Evolutionary conservation across 257 asterid species (phyloP).

Genomic region (Nicotiana undulata): DNA sequence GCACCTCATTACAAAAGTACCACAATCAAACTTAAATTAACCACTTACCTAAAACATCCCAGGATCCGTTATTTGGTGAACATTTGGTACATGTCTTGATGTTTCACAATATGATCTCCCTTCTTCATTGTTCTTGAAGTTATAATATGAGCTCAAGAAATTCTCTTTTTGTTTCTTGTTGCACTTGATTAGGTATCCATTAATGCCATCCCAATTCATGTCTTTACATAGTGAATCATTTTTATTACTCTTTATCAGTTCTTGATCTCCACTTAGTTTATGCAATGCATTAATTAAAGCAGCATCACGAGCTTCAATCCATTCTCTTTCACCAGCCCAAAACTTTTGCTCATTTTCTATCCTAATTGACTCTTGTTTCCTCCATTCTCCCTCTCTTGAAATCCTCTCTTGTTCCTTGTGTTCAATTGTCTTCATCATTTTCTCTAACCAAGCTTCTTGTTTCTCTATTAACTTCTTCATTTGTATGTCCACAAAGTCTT

Average conservation of each 20-base stretch:
- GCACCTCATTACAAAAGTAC: not conserved
- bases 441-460: slow-evolving; percentile 86
- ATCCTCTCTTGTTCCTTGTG: slow-evolving; percentile 71
- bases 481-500: slow-evolving; percentile 57
- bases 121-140: slow-evolving; percentile 23
- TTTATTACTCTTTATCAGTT: not conserved
- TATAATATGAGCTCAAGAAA: slow-evolving; percentile 27
- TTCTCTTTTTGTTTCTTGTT: slow-evolving; percentile 48
- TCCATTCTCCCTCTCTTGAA: slow-evolving; percentile 72
- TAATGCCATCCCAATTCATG: slow-evolving; percentile 49
- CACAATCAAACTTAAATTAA: not conserved
- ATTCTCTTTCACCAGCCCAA: slow-evolving; percentile 79
- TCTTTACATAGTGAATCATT: slow-evolving; percentile 31
- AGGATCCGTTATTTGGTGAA: slow-evolving; percentile 36
- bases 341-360: slow-evolving; percentile 64
- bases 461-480: slow-evolving; percentile 78
- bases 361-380: slow-evolving; percentile 58
- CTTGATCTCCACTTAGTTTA: slow-evolving; percentile 36
- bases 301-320: slow-evolving; percentile 78
- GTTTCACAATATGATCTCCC: slow-evolving; percentile 25
- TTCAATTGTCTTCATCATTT: slow-evolving; percentile 68
- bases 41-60: slow-evolving; percentile 36
- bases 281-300: slow-evolving; percentile 60
- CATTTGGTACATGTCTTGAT: slow-evolving; percentile 20
- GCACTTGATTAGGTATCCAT: slow-evolving; percentile 41